Conservation (phyloP, 352 stramenopile genomes). For the Phytopythium chamaehyphon region DNA sequence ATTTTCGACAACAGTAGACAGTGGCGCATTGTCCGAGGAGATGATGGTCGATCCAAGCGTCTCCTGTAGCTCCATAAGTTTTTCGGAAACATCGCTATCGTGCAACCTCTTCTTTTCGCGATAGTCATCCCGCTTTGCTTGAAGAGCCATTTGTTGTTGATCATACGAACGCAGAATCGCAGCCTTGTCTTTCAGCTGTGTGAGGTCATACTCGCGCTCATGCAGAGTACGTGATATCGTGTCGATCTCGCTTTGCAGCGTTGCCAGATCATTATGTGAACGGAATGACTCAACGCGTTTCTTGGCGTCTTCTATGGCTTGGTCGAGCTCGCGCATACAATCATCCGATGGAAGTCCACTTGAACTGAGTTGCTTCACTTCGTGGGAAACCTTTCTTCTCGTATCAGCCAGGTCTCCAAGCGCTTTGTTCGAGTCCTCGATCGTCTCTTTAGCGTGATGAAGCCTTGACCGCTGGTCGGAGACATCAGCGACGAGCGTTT, state of each 20-base stretch:
- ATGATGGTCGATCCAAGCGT: slow-evolving; percentile 15
- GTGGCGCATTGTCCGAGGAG: slow-evolving; percentile 20
- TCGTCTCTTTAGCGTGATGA: too few relatives aligned
- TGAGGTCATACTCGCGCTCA: slow-evolving; percentile 38
- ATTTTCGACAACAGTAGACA: slow-evolving; percentile 9
- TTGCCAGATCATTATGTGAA: slow-evolving; percentile 28
- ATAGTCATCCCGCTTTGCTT: slow-evolving; percentile 43
- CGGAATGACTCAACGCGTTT: slow-evolving; percentile 39
- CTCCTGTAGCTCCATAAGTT: slow-evolving; percentile 35
- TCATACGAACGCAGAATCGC: slow-evolving; percentile 46
- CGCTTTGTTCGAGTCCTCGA: slow-evolving; percentile 5
- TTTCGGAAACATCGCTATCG: slow-evolving; percentile 36
- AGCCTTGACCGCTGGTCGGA: slow-evolving; percentile 39
- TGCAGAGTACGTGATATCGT: slow-evolving; percentile 35
- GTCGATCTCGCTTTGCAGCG: slow-evolving; percentile 45
- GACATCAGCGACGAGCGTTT: slow-evolving; percentile 40
- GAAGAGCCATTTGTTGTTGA: slow-evolving; percentile 37
- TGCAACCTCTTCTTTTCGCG: slow-evolving; percentile 43
- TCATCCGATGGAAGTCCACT: slow-evolving; percentile 35
- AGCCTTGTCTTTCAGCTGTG: slow-evolving; percentile 47
- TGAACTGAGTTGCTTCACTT: slow-evolving; percentile 37
- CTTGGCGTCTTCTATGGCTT: slow-evolving; percentile 39
- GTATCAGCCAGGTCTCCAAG: slow-evolving; percentile 35
- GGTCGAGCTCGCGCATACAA: slow-evolving; percentile 45
- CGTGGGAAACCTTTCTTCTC: slow-evolving; percentile 31